phyloP scores from a whole-genome alignment of 129 eudicot genomes.

The Escallonia rubra region DNA sequence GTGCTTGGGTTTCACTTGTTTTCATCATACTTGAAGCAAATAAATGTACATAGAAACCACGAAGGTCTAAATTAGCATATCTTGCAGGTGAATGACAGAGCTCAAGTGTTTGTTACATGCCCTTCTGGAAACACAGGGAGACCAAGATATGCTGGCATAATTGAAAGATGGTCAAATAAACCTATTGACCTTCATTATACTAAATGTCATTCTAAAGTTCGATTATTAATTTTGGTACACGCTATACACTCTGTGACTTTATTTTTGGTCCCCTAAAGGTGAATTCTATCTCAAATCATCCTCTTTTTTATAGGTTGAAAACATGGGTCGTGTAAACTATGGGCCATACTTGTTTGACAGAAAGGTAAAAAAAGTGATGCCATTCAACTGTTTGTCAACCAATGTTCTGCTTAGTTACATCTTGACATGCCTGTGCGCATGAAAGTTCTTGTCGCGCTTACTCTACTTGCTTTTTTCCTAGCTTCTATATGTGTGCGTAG shows the following conservation, averaged over 20 bases:
- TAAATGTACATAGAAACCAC: too few relatives aligned
- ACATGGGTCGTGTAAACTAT: conserved; percentile 91
- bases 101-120: conserved; percentile 81
- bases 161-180: conserved; percentile 72
- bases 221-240: conserved; percentile 70
- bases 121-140: conserved; percentile 31
- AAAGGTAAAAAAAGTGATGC: conserved; percentile 45
- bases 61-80: neutral
- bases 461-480: too few relatives aligned
- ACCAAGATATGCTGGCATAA: conserved; percentile 55
- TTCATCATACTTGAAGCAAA: neutral
- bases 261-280: neutral
- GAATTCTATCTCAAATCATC: neutral
- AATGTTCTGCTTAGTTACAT: too few relatives aligned
- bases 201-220: conserved; percentile 45
- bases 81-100: conserved; percentile 95
- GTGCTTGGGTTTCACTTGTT: neutral
- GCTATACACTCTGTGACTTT: neutral
- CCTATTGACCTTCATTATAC: conserved; percentile 49
- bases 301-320: conserved; percentile 61
- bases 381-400: neutral
- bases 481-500: too few relatives aligned
- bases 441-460: too few relatives aligned
- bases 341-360: conserved; percentile 69
- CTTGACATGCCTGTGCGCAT: too few relatives aligned